phyloP scores from a whole-genome alignment of 1,284 basidiomycete genomes.

The Irpex sp. region DNA sequence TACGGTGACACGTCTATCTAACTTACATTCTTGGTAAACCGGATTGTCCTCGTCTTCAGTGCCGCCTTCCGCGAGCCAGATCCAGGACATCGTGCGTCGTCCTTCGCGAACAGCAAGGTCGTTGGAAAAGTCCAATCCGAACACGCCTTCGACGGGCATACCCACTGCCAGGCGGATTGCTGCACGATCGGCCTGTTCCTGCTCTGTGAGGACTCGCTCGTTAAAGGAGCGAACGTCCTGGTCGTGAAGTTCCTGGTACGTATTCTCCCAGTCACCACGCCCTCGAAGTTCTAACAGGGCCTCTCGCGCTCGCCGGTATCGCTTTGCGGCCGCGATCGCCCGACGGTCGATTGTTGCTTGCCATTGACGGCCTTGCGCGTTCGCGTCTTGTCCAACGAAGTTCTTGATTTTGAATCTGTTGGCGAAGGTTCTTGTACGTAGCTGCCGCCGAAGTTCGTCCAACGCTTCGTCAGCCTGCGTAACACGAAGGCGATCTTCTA shows the following conservation, averaged over 20 bases:
- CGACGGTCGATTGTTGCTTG: background rate
- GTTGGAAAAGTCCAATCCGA: background rate
- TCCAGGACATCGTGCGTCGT: conserved; percentile 7
- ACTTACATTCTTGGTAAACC: background rate
- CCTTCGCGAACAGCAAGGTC: background rate
- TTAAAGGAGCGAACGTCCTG: conserved; percentile 1
- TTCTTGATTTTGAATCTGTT: conserved; percentile 23
- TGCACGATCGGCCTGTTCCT: background rate
- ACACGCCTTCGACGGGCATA: background rate
- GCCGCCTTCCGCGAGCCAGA: conserved; percentile 1
- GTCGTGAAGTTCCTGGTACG: background rate
- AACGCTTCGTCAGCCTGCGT: conserved; percentile 24
- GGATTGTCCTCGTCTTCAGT: background rate
- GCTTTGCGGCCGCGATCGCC: too few species aligned
- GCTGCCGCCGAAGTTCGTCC: conserved; percentile 21
- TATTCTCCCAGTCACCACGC: background rate
- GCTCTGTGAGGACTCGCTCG: background rate
- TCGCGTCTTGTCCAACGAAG: conserved; percentile 21
- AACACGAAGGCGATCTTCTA: conserved; percentile 23
- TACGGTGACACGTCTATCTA: too few species aligned
- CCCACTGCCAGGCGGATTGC: background rate
- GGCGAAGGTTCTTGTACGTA: conserved; percentile 20
- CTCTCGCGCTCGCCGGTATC: background rate
- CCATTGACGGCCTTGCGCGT: conserved; percentile 15
- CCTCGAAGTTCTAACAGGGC: background rate